These are phyloP conservation scores for Penicillium lividum DNA, from an alignment of 495 filamentous ascomycete species.

Conservation along the genomic window DNA sequence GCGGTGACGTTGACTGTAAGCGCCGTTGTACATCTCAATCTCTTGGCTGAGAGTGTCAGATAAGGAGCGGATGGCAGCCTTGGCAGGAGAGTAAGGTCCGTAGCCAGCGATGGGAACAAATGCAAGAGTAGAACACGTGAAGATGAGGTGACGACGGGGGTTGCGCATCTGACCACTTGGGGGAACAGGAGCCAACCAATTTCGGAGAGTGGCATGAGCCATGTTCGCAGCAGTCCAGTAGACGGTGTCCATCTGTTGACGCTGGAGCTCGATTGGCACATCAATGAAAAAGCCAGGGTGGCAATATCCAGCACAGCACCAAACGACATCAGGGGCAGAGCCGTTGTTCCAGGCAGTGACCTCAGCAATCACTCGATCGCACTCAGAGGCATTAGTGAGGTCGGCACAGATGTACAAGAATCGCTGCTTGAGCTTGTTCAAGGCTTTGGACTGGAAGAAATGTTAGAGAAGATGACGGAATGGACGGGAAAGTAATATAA, in stretches of 20 bases:
- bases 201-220: conserved; percentile 62
- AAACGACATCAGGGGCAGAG: conserved; percentile 76
- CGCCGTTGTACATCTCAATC: conserved; percentile 74
- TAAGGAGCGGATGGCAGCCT: conserved; percentile 80
- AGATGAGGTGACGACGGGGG: conserved; percentile 74
- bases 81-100: conserved; percentile 77
- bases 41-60: conserved; percentile 83
- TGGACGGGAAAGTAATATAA: background rate
- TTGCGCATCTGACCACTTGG: conserved; percentile 32
- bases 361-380: conserved; percentile 65
- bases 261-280: conserved; percentile 59
- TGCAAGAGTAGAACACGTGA: conserved; percentile 77
- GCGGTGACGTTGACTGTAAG: conserved; percentile 51
- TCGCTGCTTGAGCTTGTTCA: conserved; percentile 61
- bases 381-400: conserved; percentile 67
- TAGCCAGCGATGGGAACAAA: conserved; percentile 84
- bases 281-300: conserved; percentile 80
- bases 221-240: conserved; percentile 89
- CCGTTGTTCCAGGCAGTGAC: conserved; percentile 82
- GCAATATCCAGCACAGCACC: conserved; percentile 84
- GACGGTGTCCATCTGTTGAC: conserved; percentile 85
- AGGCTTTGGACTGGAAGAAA: conserved; percentile 54
- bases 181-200: conserved; percentile 48
- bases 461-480: conserved; percentile 14
- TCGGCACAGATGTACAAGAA: conserved; percentile 88